A percentile compares a stretch with the other conserved stretches of the same genome.
Evolutionary conservation across 2,329 filamentous ascomycete species (phyloP).

Genomic region (Colletotrichum australisinense): DNA sequence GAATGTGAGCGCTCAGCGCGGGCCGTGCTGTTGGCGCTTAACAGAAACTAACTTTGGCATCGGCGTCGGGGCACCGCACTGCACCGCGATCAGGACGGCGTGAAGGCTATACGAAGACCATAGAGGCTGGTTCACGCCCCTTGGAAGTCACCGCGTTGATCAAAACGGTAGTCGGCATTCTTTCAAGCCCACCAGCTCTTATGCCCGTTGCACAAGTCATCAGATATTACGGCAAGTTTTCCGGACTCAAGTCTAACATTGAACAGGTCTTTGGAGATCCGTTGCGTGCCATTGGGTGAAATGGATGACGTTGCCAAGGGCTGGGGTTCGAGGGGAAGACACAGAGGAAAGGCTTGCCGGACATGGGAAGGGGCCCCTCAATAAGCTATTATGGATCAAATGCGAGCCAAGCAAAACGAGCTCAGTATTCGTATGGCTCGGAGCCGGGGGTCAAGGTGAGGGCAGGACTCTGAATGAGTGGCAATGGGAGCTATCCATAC

Average conservation of each 20-base stretch:
- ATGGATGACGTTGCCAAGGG: not conserved
- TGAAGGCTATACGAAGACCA: not conserved
- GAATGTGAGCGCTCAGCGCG: too few species aligned
- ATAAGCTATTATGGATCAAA: not conserved
- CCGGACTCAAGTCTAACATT: not conserved
- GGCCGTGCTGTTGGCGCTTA: not conserved
- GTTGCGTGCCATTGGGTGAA: not conserved
- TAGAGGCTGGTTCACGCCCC: not conserved
- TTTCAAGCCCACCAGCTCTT: not conserved
- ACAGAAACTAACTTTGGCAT: not conserved
- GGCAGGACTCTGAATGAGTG: not conserved
- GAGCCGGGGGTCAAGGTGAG: not conserved
- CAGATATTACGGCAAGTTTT: not conserved
- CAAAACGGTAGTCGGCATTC: not conserved
- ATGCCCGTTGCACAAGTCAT: not conserved
- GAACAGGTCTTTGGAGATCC: not conserved
- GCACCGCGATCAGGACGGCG: not conserved
- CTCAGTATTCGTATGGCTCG: not conserved
- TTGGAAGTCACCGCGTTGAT: not conserved
- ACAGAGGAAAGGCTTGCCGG: not conserved
- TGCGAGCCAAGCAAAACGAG: not conserved
- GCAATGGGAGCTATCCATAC: not conserved
- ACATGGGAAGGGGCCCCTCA: not conserved
- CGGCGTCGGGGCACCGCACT: not conserved
- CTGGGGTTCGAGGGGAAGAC: not conserved